Base-by-base conservation (phyloP, 306 rosid species). In the Luffa acutangula region DNA sequence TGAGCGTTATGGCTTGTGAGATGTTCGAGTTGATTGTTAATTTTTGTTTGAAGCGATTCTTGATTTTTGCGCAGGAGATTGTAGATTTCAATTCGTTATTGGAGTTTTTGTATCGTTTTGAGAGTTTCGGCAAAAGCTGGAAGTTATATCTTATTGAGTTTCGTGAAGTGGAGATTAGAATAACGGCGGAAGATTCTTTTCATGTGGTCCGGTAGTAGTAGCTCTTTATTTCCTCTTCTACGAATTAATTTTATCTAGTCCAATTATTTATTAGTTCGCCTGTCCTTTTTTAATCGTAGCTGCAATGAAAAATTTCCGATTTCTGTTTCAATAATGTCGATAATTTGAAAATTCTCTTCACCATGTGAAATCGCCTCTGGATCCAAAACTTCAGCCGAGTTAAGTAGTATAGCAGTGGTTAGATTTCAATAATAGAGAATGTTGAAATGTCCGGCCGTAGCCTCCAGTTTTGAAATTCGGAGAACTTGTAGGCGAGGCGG, bases 121-220 rank as follows among this genome's bases (percentile, higher is more conserved):
- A 12, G 78, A 33, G 60, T 33, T 74, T 33, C 43, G 17, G 78
- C 33, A 14, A 21, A 74, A 9, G 42, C 11, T 1, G 42, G 37
- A 45, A 48, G 77, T 13, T 72, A 6, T 25, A n/a, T 45, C 43
- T 49, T 51, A 25, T 74, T 62, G 57, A 34, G 62, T 15, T 49
- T 74, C 46, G 63, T 74, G 78, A 74, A 74, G 63, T 74, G 78
- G 51, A 74, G 63, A 74, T 51, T 74, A 48, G 57, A 72, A 72
- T 46, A 72, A 72, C 59, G 77, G 77, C 77, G 43, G 54, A 31
- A 70, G 76, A 70, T 70, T 70, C 37, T 45, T 20, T 43, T 21
- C 52, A 70, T 70, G 76, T 70, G 76, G 76, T 20, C 76, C 76
- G 74, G 74, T 42, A 69, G 52, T 18, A 20, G 76, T 46, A 71